phyloP scores from a whole-genome alignment of 345 rosid genomes.

The Bruguiera gymnorhiza region DNA sequence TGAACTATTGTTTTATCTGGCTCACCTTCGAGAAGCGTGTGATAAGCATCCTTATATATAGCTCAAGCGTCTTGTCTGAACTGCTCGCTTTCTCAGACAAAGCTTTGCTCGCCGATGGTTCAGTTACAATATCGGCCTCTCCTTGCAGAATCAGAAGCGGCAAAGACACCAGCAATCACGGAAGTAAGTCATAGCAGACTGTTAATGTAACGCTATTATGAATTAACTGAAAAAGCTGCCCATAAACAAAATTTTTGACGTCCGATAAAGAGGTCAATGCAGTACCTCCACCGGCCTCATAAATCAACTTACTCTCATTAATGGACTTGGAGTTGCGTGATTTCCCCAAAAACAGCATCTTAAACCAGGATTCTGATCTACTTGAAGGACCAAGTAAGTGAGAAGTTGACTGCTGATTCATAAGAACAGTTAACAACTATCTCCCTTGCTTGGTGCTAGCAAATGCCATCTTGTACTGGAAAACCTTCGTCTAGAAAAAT shows the following conservation, averaged over 20 bases:
- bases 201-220: neutral
- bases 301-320: neutral
- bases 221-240: neutral
- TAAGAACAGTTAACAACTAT: too few relatives aligned
- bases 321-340: neutral
- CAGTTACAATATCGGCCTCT: conserved; percentile 75
- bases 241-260: neutral
- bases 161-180: conserved; percentile 54
- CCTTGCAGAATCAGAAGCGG: conserved; percentile 86
- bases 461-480: neutral
- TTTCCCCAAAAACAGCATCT: too few relatives aligned
- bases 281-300: conserved; percentile 60
- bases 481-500: neutral
- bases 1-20: conserved; percentile 70
- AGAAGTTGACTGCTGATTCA: too few relatives aligned
- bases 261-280: conserved; percentile 39
- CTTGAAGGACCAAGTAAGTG: too few relatives aligned
- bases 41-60: conserved; percentile 66
- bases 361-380: too few relatives aligned
- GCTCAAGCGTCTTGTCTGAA: conserved; percentile 64
- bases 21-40: conserved; percentile 86
- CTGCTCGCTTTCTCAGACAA: conserved; percentile 74
- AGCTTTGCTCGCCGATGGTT: conserved; percentile 85
- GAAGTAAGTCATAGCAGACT: neutral
- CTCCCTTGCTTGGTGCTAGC: too few relatives aligned